Evolutionary conservation across 352 stramenopile genomes (phyloP).

Genomic region (Phytopythium delawarense): DNA sequence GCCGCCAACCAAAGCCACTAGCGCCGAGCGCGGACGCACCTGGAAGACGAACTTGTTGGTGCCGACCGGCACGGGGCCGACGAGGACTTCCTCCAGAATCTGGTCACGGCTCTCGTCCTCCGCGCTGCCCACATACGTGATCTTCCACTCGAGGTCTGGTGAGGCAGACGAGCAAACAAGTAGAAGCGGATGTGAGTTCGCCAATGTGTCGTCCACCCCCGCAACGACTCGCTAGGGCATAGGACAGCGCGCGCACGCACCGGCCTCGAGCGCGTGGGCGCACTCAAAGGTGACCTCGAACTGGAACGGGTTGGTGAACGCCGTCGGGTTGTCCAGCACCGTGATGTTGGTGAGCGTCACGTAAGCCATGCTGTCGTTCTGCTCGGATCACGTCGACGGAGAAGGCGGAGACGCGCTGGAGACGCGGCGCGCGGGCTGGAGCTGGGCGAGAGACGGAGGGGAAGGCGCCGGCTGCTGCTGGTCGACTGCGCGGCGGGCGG

Average conservation of each 20-base stretch:
- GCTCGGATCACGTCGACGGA: not conserved
- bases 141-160: conserved; percentile 98
- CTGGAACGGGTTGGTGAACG: conserved; percentile 98
- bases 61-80: conserved; percentile 96
- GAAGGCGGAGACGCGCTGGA: not conserved
- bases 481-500: not conserved
- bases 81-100: conserved; percentile 97
- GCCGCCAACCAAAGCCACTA: not conserved
- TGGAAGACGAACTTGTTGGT: conserved; percentile 99
- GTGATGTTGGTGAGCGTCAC: conserved; percentile 92
- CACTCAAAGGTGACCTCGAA: conserved; percentile 99
- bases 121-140: conserved; percentile 98
- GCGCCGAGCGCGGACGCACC: conserved; percentile 13
- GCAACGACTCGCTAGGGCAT: not conserved
- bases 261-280: conserved; percentile 93
- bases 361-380: conserved; percentile 59
- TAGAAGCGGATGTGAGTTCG: not conserved
- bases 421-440: not conserved
- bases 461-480: not conserved
- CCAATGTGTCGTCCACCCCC: not conserved
- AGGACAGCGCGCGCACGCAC: conserved; percentile 25
- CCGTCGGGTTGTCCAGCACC: conserved; percentile 98
- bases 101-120: conserved; percentile 96
- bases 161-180: conserved; percentile 2
- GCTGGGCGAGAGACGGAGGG: not conserved